A percentile compares a stretch with the other conserved stretches of the same genome.
phyloP scores from a whole-genome alignment of 345 rosid genomes.

The Clarkia xantiana region DNA sequence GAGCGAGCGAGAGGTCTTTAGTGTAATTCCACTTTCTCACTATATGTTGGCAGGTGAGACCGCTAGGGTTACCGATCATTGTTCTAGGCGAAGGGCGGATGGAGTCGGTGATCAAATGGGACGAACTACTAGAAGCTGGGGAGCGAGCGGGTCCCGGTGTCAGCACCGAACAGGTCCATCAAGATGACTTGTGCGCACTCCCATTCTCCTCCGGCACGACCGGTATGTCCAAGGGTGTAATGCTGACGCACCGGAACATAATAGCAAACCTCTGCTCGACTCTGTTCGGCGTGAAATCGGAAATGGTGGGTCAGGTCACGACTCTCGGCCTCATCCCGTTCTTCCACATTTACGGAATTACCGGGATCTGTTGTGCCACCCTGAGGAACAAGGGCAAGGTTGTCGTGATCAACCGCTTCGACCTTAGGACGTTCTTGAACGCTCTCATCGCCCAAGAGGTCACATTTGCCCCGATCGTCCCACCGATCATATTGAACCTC shows the following conservation, averaged over 20 bases:
- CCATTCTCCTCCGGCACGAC: slow-evolving; percentile 99
- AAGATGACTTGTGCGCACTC: slow-evolving; percentile 72
- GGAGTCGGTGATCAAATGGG: slow-evolving; percentile 53
- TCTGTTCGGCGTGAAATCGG: slow-evolving; percentile 58
- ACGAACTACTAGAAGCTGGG: slow-evolving; percentile 62
- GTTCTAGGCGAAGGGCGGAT: slow-evolving; percentile 39
- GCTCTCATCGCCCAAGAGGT: slow-evolving; percentile 63
- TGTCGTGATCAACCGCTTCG: slow-evolving; percentile 63
- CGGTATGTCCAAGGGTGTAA: slow-evolving; percentile 81
- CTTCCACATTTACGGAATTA: slow-evolving; percentile 80
- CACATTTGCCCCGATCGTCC: slow-evolving; percentile 82
- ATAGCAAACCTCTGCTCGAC: slow-evolving; percentile 81
- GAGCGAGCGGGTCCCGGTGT: slow-evolving; percentile 27
- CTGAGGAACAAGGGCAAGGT: slow-evolving; percentile 84
- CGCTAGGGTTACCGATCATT: slow-evolving; percentile 38
- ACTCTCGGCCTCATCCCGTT: slow-evolving; percentile 73
- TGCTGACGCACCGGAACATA: slow-evolving; percentile 69
- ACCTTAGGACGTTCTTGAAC: slow-evolving; percentile 52
- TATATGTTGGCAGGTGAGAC: slow-evolving; percentile 31
- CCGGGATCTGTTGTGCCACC: slow-evolving; percentile 81
- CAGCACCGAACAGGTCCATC: slow-evolving; percentile 24
- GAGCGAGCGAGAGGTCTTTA: too few relatives aligned
- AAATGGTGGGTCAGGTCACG: slow-evolving; percentile 57
- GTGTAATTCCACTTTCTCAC: background rate
- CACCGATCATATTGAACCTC: slow-evolving; percentile 61